Evolutionary conservation across 129 eudicot genomes (phyloP), one percentile per base, ranked within the genome.

Genomic region (Silybum marianum): DNA sequence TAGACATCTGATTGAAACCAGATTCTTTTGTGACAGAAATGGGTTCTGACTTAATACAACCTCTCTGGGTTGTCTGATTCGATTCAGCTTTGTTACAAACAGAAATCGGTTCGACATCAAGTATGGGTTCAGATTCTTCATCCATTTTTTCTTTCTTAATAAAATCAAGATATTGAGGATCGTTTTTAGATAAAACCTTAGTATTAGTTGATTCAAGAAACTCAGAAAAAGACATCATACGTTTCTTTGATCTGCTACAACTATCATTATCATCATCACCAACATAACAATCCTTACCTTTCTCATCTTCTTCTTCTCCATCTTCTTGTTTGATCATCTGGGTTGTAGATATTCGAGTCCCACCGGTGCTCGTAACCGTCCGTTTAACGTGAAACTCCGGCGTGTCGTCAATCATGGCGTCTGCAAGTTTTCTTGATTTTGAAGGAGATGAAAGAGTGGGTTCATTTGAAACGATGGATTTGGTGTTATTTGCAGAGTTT

Each of bases 291-390:
- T 48, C 79, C n/a, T 30, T 65, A 32, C 69, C 79, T 48, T 80
- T 71, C 2, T 62, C 30, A 26, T 26, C 30, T 4, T 32, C 36
- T 32, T 32, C 46, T 2, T 62, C 66, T 46, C 77, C 74, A 16
- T 69, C 75, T 70, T 81, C 84, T 58, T 68, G 42, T 3, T 82
- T 84, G 30, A 75, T 58, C 44, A 23, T 34, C 72, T 73, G 87
- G 8, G 87, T 63, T 6, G 89, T 63, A 11, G 92, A 87, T 30
- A 93, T 81, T 25, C 96, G 87, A 9, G 85, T 44, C 1, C 92
- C 91, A 1, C 97, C 98, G 21, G 85, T 89, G 77, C 92, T 88
- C 4, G 96, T 93, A 14, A 80, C 39, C 60, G 92, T 91, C 76
- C 88, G 84, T 13, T 75, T 84, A 34, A 88, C 92, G 2, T 80